A percentile compares a stretch with the other conserved stretches of the same genome.
These are phyloP conservation scores for Paraphaeosphaeria sporulosa DNA, from an alignment of 2,329 filamentous ascomycete genomes.

Conservation along the genomic window DNA sequence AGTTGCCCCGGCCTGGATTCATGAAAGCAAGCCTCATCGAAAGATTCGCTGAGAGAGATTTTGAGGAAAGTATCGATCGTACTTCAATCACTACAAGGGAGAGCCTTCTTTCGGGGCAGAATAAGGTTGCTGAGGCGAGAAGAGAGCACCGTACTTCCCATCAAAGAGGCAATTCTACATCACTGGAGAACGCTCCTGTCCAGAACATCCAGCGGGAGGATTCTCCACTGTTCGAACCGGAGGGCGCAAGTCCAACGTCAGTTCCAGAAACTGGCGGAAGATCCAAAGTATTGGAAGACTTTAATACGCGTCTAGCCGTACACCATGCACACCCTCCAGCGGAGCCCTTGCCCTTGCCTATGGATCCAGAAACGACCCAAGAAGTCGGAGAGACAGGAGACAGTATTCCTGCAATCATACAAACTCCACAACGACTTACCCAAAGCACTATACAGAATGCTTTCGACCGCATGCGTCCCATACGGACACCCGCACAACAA, in stretches of 20 bases:
- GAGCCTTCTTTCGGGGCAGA: conserved; percentile 16
- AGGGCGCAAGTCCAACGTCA: conserved; percentile 16
- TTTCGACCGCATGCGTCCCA: conserved; percentile 70
- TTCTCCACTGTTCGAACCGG: conserved; percentile 36
- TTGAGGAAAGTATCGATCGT: conserved; percentile 26
- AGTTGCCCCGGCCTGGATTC: conserved; percentile 28
- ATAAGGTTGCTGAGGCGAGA: conserved; percentile 17
- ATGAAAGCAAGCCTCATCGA: conserved; percentile 46
- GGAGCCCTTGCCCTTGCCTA: conserved; percentile 19
- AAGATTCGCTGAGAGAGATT: conserved; percentile 41
- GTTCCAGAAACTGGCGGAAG: conserved; percentile 16
- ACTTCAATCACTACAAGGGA: conserved; percentile 20
- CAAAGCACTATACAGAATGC: conserved; percentile 62
- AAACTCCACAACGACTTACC: conserved; percentile 43
- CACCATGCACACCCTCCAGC: conserved; percentile 34
- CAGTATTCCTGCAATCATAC: conserved; percentile 36
- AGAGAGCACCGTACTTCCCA: conserved; percentile 9
- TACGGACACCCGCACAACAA: conserved; percentile 67
- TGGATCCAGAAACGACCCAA: conserved; percentile 17
- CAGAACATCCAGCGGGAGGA: conserved; percentile 18
- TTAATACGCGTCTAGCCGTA: conserved; percentile 49
- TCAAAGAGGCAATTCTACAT: conserved; percentile 16
- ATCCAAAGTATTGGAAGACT: conserved; percentile 46
- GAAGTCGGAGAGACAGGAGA: conserved; percentile 27
- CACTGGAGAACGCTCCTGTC: neutral